Base-by-base conservation (phyloP, 2,329 filamentous ascomycete genomes). In the Diaporthe ampelina region DNA sequence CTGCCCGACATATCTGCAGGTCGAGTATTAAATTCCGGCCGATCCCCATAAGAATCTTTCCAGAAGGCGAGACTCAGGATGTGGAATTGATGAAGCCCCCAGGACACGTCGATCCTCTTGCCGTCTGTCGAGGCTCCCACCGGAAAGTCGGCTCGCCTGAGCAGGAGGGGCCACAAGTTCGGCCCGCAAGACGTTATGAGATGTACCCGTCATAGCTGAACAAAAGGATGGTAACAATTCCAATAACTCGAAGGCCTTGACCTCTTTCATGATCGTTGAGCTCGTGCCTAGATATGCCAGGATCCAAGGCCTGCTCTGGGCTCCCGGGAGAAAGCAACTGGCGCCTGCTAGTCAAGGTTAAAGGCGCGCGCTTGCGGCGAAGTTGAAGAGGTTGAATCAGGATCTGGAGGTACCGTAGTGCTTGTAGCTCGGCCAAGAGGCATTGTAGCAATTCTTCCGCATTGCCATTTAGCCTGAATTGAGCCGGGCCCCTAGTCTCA, bases 401-500 rank as follows among this genome's bases (percentile, higher is more conserved):
- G 48, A 54, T 54, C 17, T n/a, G 40, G 6, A 45, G 59, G 43
- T 19, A 17, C 61, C 7, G 26, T 29, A 11, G 43, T 50, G 61
- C 43, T 6, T 50, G 32, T 54, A 54, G 63, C 63, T 54, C 63
- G 63, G 63, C 63, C 63, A 68, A 68, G 63, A 68, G 48, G 63
- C 63, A 40, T 68, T 68, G 24, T 32, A 26, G 63, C 29, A 68
- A 40, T 68, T 68, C 63, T 54, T 40, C 63, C 63, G 63, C 43
- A 5, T 48, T 37, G 15, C 63, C 63, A 68, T 68, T 68, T 68
- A 68, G 63, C 63, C 63, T 68, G 63, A 68, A 68, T 68, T 29
- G 1, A 24, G 11, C 48, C 32, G 48, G 63, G 48, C 48, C 63
- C 48, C 48, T 40, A 26, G 45, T 68, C 15, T 48, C 63, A 68